These are phyloP conservation scores for Populus nigra DNA, from an alignment of 345 rosid species.

Conservation along the genomic window DNA sequence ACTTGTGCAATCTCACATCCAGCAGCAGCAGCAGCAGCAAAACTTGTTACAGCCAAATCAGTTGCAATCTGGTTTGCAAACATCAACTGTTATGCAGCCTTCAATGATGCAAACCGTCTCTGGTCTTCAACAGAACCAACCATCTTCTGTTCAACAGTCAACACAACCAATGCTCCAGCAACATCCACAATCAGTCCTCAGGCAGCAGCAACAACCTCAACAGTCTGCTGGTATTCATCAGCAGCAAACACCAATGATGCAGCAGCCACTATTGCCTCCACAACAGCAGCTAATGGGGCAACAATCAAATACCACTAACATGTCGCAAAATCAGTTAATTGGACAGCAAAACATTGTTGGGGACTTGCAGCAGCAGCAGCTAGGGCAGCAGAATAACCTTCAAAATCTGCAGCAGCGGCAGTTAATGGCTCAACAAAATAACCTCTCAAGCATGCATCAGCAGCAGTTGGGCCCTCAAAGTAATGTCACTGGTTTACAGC, in stretches of 20 bases:
- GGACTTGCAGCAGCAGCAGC: slow-evolving; percentile 76
- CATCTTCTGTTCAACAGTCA: slow-evolving; percentile 64
- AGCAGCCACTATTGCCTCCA: slow-evolving; percentile 34
- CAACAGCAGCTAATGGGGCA: slow-evolving; percentile 59
- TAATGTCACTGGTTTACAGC: slow-evolving; percentile 68
- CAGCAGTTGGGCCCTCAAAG: slow-evolving; percentile 72
- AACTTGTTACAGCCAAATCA: no score
- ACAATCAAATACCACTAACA: slow-evolving; percentile 46
- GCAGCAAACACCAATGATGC: slow-evolving; percentile 66
- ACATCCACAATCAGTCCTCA: slow-evolving; percentile 57
- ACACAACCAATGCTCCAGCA: slow-evolving; percentile 77
- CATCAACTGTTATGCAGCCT: slow-evolving; percentile 39
- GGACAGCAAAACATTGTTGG: slow-evolving; percentile 64
- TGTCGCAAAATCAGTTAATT: slow-evolving; percentile 66
- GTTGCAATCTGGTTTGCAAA: no score
- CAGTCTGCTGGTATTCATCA: slow-evolving; percentile 65
- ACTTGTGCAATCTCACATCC: slow-evolving; percentile 62
- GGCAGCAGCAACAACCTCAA: slow-evolving; percentile 71
- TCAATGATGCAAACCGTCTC: slow-evolving; percentile 51
- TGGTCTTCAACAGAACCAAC: slow-evolving; percentile 70
- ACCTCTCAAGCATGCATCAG: slow-evolving; percentile 47
- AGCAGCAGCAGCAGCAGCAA: slow-evolving; percentile 49
- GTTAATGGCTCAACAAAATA: slow-evolving; percentile 48
- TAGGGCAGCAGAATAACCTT: slow-evolving; percentile 70
- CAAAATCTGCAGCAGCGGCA: slow-evolving; percentile 64